Percentiles rank a stretch among this genome's conserved stretches.
Conservation (phyloP, 371 early-diverging fungal species). For the Saksenaea vasiformis region DNA sequence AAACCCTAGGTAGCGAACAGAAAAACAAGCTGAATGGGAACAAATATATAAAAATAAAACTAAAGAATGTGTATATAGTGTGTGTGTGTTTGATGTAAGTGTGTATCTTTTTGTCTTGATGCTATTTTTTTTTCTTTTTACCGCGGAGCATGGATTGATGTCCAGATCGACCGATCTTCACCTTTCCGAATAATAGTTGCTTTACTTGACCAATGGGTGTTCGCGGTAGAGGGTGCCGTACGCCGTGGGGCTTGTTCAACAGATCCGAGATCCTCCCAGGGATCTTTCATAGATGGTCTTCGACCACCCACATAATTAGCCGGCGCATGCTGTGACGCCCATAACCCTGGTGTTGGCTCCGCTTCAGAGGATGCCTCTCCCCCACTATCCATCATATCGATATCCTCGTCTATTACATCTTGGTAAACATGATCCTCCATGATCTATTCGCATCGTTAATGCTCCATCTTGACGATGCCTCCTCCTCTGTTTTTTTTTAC, state of each 20-base stretch:
- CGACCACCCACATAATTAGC: not conserved
- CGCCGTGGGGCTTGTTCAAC: not conserved
- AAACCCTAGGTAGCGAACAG: not conserved
- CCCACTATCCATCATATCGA: conserved; percentile 12
- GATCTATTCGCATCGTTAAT: too few relatives aligned
- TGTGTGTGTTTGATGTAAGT: too few relatives aligned
- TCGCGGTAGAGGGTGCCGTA: not conserved
- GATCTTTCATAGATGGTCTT: not conserved
- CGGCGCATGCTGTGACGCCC: not conserved
- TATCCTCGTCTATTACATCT: conserved; percentile 11
- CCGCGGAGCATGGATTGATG: conserved; percentile 2
- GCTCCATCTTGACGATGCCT: not conserved
- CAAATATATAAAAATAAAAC: not conserved
- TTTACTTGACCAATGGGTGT: not conserved
- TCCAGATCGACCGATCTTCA: conserved; percentile 3
- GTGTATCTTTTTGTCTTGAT: too few relatives aligned
- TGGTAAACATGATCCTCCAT: not conserved
- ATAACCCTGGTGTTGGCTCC: not conserved
- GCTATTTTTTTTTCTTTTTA: too few relatives aligned
- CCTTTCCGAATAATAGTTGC: not conserved
- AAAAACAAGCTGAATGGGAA: not conserved
- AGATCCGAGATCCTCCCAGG: not conserved
- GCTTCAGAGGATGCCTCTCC: not conserved
- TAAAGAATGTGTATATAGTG: not conserved
- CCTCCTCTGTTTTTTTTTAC: not conserved